Evolutionary conservation across 2,329 filamentous ascomycete species (phyloP), one percentile per base, ranked within the genome.

Genomic region (Fusarium sp.): DNA sequence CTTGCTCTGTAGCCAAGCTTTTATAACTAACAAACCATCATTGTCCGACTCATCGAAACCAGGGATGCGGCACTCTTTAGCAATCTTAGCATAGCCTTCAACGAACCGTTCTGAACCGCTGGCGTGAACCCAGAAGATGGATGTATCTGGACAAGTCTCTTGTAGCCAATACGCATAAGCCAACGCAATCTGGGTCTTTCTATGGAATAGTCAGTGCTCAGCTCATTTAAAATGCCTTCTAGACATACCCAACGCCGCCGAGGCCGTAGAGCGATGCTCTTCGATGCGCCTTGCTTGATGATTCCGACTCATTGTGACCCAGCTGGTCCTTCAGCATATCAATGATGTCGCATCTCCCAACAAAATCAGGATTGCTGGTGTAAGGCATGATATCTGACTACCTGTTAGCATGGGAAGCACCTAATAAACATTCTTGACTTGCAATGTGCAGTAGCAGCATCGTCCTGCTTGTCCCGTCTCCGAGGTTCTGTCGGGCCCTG

Each of bases 41-140:
- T 60, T 68, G 0, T 73, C 61, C 0, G 75, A 53, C 5, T 78
- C 56, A 4, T 78, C 59, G 6, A 76, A 62, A 0, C 72, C 74
- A 1, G 68, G 48, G 0, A 83, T 70, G 2, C 73, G 71, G 36
- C 76, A 72, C 2, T 61, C 16, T 12, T 77, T 60, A 1, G 79
- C 79, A n/a, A 83, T 82, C 0, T 41, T 48, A 28, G 61, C 16
- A n/a, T 79, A 82, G 0, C 72, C 71, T 46, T 82, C 70, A 10
- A 77, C 70, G n/a, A 82, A 74, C 0, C 79, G 75, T 2, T 75
- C 76, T 0, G 53, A 34, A 3, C 67, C 80, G 4, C 65, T 72
- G 0, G 78, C 78, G 60, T 80, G 76, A 1, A 81, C 65, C 79
- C 79, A 81, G 47, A 81, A 81, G 1, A 79, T 65, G 15, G 77